Evolutionary conservation across 2,329 filamentous ascomycete genomes (phyloP), one percentile per base, ranked within the genome.

Genomic region (Rosellinia necatrix): DNA sequence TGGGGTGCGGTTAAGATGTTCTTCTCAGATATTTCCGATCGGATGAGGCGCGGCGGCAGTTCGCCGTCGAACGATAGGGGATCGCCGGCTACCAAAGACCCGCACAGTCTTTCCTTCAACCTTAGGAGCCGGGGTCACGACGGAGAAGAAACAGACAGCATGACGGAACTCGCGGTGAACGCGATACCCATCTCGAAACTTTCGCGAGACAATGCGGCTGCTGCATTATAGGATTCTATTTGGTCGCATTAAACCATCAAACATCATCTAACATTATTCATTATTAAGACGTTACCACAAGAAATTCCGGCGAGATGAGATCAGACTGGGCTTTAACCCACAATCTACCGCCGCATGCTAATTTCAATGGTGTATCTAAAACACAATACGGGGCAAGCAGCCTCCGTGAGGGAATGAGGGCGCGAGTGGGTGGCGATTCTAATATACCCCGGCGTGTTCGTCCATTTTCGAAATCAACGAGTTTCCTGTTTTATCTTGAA

Each of bases 1-100:
- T 83, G 85, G 78, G 73, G 81, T 46, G 86, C 86, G 0, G 86
- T 85, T 67, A 80, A 80, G 68, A 72, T 73, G 27, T 70, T 84
- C 24, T 72, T 74, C 22, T 69, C 71, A 5, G 76, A 77, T 47
- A 57, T 78, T 6, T 63, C 64, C 22, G 66, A 66, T 35, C 64
- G 61, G 21, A 60, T 65, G 19, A 49, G 61, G 62, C 49, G 15
- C 38, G 43, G 15, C 38, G 43, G 66, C 37, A 43, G 62, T 61
- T 15, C 61, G 46, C 49, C 62, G 43, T 43, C 64, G 49, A 50
- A 66, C 62, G 22, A 53, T 58, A 21, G 37, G 40, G 21, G 32
- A 19, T 46, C 32, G 19, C 13, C 42, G 17, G 13, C 7, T n/a
- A n/a, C n/a, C 10, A 52, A 40, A 13, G 61, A 67, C 42, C 63